These are phyloP conservation scores for Diaporthe caulivora DNA, from an alignment of 2,329 filamentous ascomycete species.

Conservation along the genomic window DNA sequence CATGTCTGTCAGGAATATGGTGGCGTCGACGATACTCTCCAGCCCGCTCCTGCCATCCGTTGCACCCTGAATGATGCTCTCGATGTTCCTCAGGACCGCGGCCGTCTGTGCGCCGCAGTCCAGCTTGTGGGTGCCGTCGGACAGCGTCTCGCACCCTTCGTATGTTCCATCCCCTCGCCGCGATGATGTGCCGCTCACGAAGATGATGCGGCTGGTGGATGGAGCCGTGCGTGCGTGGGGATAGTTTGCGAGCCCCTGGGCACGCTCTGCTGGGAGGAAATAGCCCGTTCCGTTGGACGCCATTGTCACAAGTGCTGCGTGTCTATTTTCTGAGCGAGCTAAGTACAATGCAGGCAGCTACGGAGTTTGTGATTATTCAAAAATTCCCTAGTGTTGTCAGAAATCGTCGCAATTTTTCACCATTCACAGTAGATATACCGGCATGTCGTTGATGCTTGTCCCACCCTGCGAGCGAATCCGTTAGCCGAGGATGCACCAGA, in stretches of 20 bases:
- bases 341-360: neutral
- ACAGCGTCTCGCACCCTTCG: slow-evolving; percentile 46
- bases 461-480: neutral
- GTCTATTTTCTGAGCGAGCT: neutral
- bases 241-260: slow-evolving; percentile 52
- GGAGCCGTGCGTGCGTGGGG: slow-evolving; percentile 49
- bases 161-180: slow-evolving; percentile 50
- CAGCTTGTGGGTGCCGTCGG: slow-evolving; percentile 45
- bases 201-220: slow-evolving; percentile 44
- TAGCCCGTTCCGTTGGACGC: slow-evolving; percentile 47
- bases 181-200: slow-evolving; percentile 50
- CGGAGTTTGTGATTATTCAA: neutral
- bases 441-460: neutral
- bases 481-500: slow-evolving; percentile 1
- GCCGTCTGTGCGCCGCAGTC: slow-evolving; percentile 49
- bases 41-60: slow-evolving; percentile 46
- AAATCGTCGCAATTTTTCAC: neutral
- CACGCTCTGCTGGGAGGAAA: slow-evolving; percentile 47
- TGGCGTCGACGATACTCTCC: slow-evolving; percentile 50
- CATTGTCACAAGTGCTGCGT: slow-evolving; percentile 18
- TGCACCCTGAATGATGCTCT: slow-evolving; percentile 47
- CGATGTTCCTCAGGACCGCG: slow-evolving; percentile 50
- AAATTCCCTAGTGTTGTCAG: neutral
- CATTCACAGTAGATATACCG: neutral
- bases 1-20: slow-evolving; percentile 50